Evolutionary conservation across 805 yeast species (phyloP).

Genomic region (Lipomyces anomalus): DNA sequence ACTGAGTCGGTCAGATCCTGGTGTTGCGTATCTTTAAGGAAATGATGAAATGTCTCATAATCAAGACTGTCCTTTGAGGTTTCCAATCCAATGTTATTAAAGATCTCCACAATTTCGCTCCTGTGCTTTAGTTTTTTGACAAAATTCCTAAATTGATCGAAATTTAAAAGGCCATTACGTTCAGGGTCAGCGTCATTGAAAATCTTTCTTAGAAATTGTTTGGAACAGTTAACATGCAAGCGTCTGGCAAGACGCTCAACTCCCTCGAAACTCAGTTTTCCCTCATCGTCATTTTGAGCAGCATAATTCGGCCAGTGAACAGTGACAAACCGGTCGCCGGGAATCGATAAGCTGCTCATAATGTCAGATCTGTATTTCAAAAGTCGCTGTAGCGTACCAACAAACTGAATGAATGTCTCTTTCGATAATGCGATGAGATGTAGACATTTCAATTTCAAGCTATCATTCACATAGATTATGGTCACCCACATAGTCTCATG

Average conservation of each 20-base stretch:
- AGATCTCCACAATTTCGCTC: slow-evolving; percentile 52
- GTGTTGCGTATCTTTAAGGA: slow-evolving; percentile 45
- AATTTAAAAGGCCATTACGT: slow-evolving; percentile 49
- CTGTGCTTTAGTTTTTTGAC: slow-evolving; percentile 63
- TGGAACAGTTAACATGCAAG: slow-evolving; percentile 66
- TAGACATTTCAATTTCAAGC: slow-evolving; percentile 64
- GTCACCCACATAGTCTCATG: slow-evolving; percentile 71
- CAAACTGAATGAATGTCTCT: slow-evolving; percentile 49
- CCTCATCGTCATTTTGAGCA: slow-evolving; percentile 24
- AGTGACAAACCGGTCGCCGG: slow-evolving; percentile 56
- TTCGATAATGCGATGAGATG: slow-evolving; percentile 64
- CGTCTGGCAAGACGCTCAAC: slow-evolving; percentile 59
- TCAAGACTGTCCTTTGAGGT: slow-evolving; percentile 7
- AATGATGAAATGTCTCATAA: slow-evolving; percentile 29
- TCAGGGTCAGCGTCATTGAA: slow-evolving; percentile 53
- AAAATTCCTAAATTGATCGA: slow-evolving; percentile 68
- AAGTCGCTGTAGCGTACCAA: slow-evolving; percentile 50
- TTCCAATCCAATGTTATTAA: slow-evolving; percentile 32
- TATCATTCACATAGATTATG: slow-evolving; percentile 59
- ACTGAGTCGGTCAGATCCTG: slow-evolving; percentile 37
- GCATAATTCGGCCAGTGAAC: slow-evolving; percentile 58
- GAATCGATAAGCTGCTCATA: slow-evolving; percentile 56
- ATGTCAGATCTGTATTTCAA: slow-evolving; percentile 54
- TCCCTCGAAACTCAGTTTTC: slow-evolving; percentile 51
- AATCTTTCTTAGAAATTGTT: slow-evolving; percentile 42